A percentile compares a stretch with the other conserved stretches of the same genome.
These are phyloP conservation scores for Suillus alpinus DNA, from an alignment of 768 basidiomycete genomes.

Conservation along the genomic window DNA sequence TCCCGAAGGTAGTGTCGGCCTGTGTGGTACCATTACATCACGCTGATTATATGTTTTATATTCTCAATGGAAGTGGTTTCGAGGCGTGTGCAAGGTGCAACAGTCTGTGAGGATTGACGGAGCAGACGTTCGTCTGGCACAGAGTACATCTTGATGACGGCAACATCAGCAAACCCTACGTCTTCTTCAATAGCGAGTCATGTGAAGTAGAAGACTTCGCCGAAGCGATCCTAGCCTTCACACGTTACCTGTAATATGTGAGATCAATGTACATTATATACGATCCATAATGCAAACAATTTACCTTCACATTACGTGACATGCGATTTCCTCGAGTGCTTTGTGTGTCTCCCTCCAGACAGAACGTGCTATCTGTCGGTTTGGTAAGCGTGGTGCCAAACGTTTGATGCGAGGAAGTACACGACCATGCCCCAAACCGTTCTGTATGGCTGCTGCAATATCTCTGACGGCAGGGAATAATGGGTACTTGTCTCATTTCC, in stretches of 20 bases:
- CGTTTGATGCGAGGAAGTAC: background rate
- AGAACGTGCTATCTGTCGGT: conserved; percentile 18
- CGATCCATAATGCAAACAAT: background rate
- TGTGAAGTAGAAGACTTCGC: background rate
- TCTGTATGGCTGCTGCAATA: background rate
- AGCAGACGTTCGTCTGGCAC: conserved; percentile 16
- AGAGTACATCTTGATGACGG: conserved; percentile 19
- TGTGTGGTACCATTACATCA: conserved; percentile 25
- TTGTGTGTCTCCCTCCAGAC: background rate
- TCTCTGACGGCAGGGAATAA: background rate
- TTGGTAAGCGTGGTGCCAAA: conserved; percentile 22
- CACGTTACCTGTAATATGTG: too few relatives aligned
- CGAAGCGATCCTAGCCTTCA: background rate
- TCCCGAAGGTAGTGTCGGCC: background rate
- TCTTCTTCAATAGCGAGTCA: conserved; percentile 14
- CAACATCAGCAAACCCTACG: conserved; percentile 8
- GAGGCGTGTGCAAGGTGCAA: conserved; percentile 15
- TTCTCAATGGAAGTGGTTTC: conserved; percentile 15
- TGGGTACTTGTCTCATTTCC: background rate
- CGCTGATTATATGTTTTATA: conserved; percentile 12
- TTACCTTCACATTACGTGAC: conserved; percentile 2
- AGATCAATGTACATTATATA: too few relatives aligned
- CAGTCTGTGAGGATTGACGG: conserved; percentile 13
- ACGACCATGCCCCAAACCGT: background rate
- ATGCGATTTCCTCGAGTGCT: background rate